Evolutionary conservation across 2,329 filamentous ascomycete genomes (phyloP).

Genomic region (Penicillium concentricum): DNA sequence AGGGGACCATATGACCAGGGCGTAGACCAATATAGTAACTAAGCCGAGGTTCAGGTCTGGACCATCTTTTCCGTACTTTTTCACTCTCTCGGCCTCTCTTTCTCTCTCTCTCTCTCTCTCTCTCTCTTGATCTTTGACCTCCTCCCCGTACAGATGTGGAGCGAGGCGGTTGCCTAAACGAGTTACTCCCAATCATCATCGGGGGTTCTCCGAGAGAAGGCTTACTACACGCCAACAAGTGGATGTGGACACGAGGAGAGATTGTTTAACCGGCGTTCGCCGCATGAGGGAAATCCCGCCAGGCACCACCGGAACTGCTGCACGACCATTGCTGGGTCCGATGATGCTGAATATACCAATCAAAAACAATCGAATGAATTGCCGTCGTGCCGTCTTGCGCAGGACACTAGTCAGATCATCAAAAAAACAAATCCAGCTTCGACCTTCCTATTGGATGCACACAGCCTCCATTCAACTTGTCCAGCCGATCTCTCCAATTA

Average conservation of each 20-base stretch:
- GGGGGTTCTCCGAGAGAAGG: background rate
- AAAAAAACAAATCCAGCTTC: background rate
- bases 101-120: background rate
- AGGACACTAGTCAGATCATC: background rate
- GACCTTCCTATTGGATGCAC: background rate
- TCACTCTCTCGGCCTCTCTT: background rate
- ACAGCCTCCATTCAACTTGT: background rate
- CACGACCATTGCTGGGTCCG: background rate
- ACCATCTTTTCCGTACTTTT: background rate
- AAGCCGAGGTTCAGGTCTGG: constrained; percentile 1
- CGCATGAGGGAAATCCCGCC: background rate
- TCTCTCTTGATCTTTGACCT: background rate
- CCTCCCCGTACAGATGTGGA: background rate
- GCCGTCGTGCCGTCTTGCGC: background rate
- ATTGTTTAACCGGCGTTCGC: background rate
- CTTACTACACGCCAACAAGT: background rate
- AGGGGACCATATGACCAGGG: background rate
- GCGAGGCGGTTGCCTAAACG: background rate
- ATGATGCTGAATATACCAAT: background rate
- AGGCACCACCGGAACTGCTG: background rate
- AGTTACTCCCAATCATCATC: background rate
- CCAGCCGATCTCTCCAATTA: background rate
- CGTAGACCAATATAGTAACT: background rate
- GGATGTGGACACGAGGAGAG: background rate
- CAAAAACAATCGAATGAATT: background rate